Percentiles rank a stretch among this genome's conserved stretches.
phyloP scores from a whole-genome alignment of 2,329 filamentous ascomycete genomes.

The Fusarium floridanum region DNA sequence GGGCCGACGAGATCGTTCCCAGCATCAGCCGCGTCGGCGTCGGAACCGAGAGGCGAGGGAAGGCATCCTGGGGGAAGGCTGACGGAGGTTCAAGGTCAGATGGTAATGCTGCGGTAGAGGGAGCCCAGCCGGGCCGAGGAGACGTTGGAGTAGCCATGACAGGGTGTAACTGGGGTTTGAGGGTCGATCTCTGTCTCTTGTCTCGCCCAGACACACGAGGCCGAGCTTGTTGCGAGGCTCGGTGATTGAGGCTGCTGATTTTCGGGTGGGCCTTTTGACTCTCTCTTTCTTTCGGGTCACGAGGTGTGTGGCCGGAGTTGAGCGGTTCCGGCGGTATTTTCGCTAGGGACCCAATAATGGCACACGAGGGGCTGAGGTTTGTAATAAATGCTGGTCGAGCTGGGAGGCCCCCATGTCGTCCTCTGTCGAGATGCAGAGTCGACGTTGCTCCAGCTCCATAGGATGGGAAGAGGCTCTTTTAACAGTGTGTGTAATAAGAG shows the following conservation, averaged over 20 bases:
- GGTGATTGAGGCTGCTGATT: slow-evolving; percentile 25
- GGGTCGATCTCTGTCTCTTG: background rate
- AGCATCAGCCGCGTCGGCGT: slow-evolving; percentile 75
- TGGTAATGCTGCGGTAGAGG: slow-evolving; percentile 26
- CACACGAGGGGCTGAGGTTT: slow-evolving; percentile 29
- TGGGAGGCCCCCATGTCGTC: slow-evolving; percentile 23
- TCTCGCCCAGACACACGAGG: background rate
- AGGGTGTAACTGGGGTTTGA: background rate
- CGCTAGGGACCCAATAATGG: slow-evolving; percentile 8
- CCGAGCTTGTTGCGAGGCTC: slow-evolving; percentile 39
- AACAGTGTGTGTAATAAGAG: slow-evolving; percentile 26
- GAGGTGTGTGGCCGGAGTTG: slow-evolving; percentile 33
- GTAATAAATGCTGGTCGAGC: slow-evolving; percentile 35
- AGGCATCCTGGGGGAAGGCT: slow-evolving; percentile 45
- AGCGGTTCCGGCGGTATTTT: slow-evolving; percentile 33
- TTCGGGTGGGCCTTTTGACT: slow-evolving; percentile 29
- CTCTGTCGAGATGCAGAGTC: slow-evolving; percentile 25
- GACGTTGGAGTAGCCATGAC: slow-evolving; percentile 27
- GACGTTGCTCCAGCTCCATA: slow-evolving; percentile 8
- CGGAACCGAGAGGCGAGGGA: slow-evolving; percentile 71
- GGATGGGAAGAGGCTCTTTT: slow-evolving; percentile 21
- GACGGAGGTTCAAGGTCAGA: slow-evolving; percentile 29
- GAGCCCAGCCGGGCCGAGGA: slow-evolving; percentile 32
- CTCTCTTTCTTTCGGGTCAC: slow-evolving; percentile 21
- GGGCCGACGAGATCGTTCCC: slow-evolving; percentile 72